Evolutionary conservation across 2,329 filamentous ascomycete genomes (phyloP), one percentile per base, ranked within the genome.

Genomic region (Dendrostoma leiphaemia): DNA sequence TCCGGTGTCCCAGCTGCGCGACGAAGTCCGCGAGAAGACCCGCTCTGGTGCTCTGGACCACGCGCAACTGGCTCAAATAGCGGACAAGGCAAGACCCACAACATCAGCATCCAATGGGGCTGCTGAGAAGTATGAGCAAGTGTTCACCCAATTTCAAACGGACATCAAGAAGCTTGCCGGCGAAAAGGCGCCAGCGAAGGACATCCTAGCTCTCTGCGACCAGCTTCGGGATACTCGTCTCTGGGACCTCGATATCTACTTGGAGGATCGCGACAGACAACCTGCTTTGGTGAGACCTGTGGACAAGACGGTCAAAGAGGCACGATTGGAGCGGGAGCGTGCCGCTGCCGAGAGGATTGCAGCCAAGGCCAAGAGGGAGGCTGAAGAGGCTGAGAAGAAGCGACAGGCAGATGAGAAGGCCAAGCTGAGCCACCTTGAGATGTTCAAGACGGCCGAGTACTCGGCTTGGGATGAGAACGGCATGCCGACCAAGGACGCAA

Each of bases 231-330:
- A 90, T 64, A 73, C 79, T 2, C 78, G 84, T 50, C 77, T 90
- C 6, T 88, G 84, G 72, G 76, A 86, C 53, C 72, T 88, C 1
- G 83, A 80, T 44, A 82, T 90, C 59, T 88, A 88, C 63, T 82
- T 90, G 13, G 87, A 90, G 66, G 86, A 90, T 63, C 82, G 85
- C 29, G 73, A 71, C 59, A 72, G 66, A 52, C 74, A 70, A 59
- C 84, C 76, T 0, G 85, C 86, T 0, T 74, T 89, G 41, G 81
- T 90, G 3, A 80, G 85, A 17, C 84, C 83, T 2, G 76, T 89
- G 5, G 84, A 84, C 4, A 75, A 76, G 37, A 78, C 81, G 43
- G 74, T 88, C 47, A 74, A 81, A 48, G 74, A 76, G 66, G 65
- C 74, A 3, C 77, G 81, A 4, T 76, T 80, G 48, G 79, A 82